Base-by-base conservation (phyloP, 1,284 basidiomycete species). In the Schizophyllum amplum region DNA sequence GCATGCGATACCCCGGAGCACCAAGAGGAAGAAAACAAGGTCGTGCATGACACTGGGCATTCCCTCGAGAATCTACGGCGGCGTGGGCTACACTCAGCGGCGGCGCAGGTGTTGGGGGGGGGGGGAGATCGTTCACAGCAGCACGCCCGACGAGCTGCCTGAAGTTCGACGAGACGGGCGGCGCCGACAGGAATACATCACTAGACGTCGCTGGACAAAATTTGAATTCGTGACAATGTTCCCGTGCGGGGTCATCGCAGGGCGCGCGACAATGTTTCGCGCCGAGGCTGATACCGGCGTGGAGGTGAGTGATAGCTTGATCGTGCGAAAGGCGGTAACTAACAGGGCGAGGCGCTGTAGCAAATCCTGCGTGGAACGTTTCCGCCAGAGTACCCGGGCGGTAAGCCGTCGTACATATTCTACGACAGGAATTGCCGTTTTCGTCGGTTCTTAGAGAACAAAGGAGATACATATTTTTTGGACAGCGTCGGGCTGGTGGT, bases 391-490 rank as follows among this genome's bases (percentile, higher is more conserved):
- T 54, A 20, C 17, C 55, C 48, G 9, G 52, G 54, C 42, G 13
- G 56, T 5, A n/a, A 51, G 55, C 50, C 57, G 47, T 55, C 60
- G 24, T 51, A 62, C 47, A 56, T 70, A 1, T 69, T 63, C 26
- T 67, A 65, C 55, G 69, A 72, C 58, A 69, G 66, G 59, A 68
- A 67, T 49, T 71, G 72, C 51, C 42, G 54, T 0, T 46, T 69
- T 4, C 50, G 50, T 13, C 54, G 49, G 24, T 58, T 61, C 50
- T 54, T 67, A 1, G 52, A 57, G 7, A 48, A 22, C 11, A 9
- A 55, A 11, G 56, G 56, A 2, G 65, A 68, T 47, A 21, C 33
- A 1, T 58, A 63, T 27, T 65, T 66, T 15, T 13, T 33, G 5
- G 52, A 63, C 4, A 5, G 57, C 5, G 55, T 60, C 15, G 63